Percentiles rank a stretch among this genome's conserved stretches.
Conservation (phyloP, 2,329 filamentous ascomycete genomes). For the Fusarium succisae region DNA sequence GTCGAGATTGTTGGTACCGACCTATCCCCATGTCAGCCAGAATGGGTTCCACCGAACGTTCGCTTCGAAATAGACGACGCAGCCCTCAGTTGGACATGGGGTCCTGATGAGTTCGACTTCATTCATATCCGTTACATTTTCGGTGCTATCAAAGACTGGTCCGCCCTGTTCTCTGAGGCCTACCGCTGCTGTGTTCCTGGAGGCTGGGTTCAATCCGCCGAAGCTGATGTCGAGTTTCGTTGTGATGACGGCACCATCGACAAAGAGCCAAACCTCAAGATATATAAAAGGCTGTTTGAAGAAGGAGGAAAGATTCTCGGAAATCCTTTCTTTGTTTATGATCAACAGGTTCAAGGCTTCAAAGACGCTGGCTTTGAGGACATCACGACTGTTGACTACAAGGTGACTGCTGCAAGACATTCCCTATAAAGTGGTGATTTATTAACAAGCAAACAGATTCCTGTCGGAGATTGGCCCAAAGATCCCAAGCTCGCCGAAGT, state of each 20-base stretch:
- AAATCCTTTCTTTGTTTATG: conserved; percentile 23
- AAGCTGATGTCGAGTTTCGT: conserved; percentile 18
- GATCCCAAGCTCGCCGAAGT: conserved; percentile 24
- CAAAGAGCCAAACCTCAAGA: neutral
- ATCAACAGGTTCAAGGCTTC: conserved; percentile 19
- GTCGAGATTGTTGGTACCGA: conserved; percentile 29
- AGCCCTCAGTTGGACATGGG: conserved; percentile 27
- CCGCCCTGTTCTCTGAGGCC: conserved; percentile 19
- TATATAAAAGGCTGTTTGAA: conserved; percentile 5
- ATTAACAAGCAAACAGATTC: neutral
- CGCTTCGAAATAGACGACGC: conserved; percentile 35
- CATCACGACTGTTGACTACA: conserved; percentile 31
- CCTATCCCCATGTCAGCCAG: conserved; percentile 32
- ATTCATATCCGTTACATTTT: conserved; percentile 35
- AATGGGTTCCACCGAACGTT: conserved; percentile 37
- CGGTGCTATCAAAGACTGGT: conserved; percentile 32
- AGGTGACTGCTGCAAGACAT: neutral
- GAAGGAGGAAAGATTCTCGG: conserved; percentile 22
- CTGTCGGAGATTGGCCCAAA: conserved; percentile 30
- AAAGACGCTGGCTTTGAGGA: conserved; percentile 28
- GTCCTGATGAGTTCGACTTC: conserved; percentile 20
- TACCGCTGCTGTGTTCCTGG: conserved; percentile 33
- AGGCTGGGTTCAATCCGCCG: conserved; percentile 35
- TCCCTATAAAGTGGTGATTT: rapidly evolving
- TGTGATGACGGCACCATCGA: conserved; percentile 31